Percentiles rank a stretch among this genome's conserved stretches.
Evolutionary conservation across 129 eudicot genomes (phyloP).

Genomic region (Helichrysum umbraculigerum): DNA sequence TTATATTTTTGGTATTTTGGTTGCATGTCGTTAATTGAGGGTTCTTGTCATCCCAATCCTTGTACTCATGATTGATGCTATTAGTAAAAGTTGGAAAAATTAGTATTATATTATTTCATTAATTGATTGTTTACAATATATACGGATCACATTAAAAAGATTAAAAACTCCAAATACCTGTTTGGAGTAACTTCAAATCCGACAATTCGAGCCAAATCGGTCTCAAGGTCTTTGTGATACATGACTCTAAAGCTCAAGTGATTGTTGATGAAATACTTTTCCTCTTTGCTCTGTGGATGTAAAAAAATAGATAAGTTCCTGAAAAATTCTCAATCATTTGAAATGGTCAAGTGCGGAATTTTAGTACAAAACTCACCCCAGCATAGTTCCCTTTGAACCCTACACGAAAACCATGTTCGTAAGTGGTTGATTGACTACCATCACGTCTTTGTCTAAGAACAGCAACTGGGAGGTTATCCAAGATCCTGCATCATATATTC

Average conservation of each 20-base stretch:
- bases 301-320: slow-evolving; percentile 15
- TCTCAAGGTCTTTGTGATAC: slow-evolving; percentile 84
- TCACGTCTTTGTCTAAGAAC: slow-evolving; percentile 87
- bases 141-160: not conserved
- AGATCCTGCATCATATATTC: slow-evolving; percentile 55
- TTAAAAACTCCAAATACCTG: slow-evolving; percentile 48
- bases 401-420: slow-evolving; percentile 94
- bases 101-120: not conserved
- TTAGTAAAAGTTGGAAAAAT: slow-evolving; percentile 11
- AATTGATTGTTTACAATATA: not conserved
- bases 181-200: slow-evolving; percentile 95
- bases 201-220: slow-evolving; percentile 90
- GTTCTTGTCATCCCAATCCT: slow-evolving; percentile 91
- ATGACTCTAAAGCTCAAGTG: slow-evolving; percentile 95
- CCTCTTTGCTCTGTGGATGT: slow-evolving; percentile 77
- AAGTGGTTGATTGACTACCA: slow-evolving; percentile 73
- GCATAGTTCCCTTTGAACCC: slow-evolving; percentile 95
- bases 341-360: not conserved
- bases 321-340: not conserved
- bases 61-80: slow-evolving; percentile 93
- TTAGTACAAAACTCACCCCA: slow-evolving; percentile 59
- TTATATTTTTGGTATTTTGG: slow-evolving; percentile 64
- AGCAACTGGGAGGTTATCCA: slow-evolving; percentile 96
- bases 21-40: slow-evolving; percentile 90
- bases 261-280: slow-evolving; percentile 81